Base-by-base conservation (phyloP, 2,329 filamentous ascomycete genomes). In the Cytospora schulzeri region DNA sequence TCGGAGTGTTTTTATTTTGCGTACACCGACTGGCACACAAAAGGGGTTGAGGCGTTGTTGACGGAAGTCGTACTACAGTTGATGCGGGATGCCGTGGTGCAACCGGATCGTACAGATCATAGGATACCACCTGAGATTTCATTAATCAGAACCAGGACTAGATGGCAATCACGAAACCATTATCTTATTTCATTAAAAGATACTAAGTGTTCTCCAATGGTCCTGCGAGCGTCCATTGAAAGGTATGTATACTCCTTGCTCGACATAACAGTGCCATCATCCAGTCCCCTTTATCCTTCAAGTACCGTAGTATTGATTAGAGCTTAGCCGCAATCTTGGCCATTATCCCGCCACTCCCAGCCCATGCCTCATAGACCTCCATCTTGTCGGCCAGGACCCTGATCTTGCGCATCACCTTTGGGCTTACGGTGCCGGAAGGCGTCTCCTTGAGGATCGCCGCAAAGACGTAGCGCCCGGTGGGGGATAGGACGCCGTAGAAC, bases 401-500 rank as follows among this genome's bases (percentile, higher is more conserved):
- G 4, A 60, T 24, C 33, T 54, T 60, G 24, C 51, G 26, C 58
- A 31, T 54, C 6, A 22, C 19, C 24, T 22, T 60, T 12, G 48
- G 31, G 5, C 24, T 35, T 12, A 38, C 41, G 22, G 19, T 4
- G 7, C 57, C 45, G n/a, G 57, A 60, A 4, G 48, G 31, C 22
- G 48, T 51, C 14, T 60, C 50, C 50, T 35, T 60, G 31, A 60
- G 50, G 24, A 60, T 51, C 2, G 58, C 50, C 19, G 58, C 58
- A 50, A 60, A 54, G 33, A 54, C 26, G 33, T 45, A 60, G 14
- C 58, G 50, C 9, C 51, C 24, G 12, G 50, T 31, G 6, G 26
- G 51, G 33, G 58, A 54, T 19, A 60, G 58, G 11, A 60, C 58
- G 24, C 58, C 58, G 24, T 54, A 60, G 31, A 54, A 60, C 19